phyloP scores from a whole-genome alignment of 148 eudicot species.

The Rhododendron griersonianum region DNA sequence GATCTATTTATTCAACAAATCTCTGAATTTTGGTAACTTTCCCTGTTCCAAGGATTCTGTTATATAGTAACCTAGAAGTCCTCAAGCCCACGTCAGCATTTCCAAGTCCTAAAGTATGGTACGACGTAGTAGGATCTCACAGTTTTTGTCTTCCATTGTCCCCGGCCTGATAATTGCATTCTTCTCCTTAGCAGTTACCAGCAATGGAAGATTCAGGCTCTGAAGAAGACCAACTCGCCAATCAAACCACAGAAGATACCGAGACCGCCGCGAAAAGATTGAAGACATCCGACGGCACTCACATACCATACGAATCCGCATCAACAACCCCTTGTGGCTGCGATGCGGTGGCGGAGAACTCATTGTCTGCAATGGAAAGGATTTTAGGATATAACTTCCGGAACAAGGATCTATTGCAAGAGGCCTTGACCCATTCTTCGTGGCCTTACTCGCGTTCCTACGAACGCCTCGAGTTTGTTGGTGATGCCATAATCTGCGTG shows the following conservation, averaged over 20 bases:
- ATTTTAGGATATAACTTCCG: background rate
- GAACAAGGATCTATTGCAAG: background rate
- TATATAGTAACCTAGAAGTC: background rate
- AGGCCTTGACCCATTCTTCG: background rate
- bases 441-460: background rate
- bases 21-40: too few species aligned
- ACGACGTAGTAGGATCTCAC: background rate
- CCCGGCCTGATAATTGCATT: background rate
- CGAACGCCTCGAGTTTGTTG: background rate
- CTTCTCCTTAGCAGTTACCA: background rate
- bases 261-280: background rate
- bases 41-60: background rate
- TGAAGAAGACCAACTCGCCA: background rate
- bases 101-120: background rate
- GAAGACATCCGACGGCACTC: background rate
- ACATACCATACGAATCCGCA: background rate
- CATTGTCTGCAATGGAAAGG: background rate
- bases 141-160: background rate
- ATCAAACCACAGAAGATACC: background rate
- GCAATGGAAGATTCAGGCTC: background rate
- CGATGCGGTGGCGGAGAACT: background rate
- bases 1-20: too few species aligned
- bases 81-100: background rate
- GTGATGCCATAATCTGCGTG: background rate
- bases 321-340: background rate